phyloP scores from a whole-genome alignment of 164 flowering plant genomes.

The Pachysandra terminalis region DNA sequence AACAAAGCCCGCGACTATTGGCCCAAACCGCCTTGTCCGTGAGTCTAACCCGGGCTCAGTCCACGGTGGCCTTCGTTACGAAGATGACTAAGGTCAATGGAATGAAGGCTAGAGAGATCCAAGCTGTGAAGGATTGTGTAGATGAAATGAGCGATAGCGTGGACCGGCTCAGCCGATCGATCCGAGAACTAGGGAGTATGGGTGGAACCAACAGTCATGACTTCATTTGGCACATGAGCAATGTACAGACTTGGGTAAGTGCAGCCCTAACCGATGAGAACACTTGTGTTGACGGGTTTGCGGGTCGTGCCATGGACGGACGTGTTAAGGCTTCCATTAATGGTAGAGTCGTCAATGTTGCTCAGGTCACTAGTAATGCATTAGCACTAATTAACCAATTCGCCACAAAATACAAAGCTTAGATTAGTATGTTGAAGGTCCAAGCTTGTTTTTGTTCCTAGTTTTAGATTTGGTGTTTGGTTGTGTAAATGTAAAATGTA shows the following conservation, averaged over 20 bases:
- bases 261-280: slow-evolving; percentile 37
- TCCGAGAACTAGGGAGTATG: slow-evolving; percentile 21
- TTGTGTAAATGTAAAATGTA: no score
- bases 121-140: slow-evolving; percentile 16
- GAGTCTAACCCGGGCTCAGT: slow-evolving; percentile 13
- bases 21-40: slow-evolving; percentile 16
- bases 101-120: not conserved
- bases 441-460: no score
- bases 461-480: no score
- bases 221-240: slow-evolving; percentile 25
- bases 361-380: no score
- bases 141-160: slow-evolving; percentile 9
- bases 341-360: no score
- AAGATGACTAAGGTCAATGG: slow-evolving; percentile 8
- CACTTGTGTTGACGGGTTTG: slow-evolving; percentile 37
- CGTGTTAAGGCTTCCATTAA: no score
- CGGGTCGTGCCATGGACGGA: slow-evolving; percentile 17
- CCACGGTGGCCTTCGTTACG: slow-evolving; percentile 1
- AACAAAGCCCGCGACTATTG: slow-evolving; percentile 16
- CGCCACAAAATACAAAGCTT: no score
- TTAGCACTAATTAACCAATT: no score
- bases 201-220: slow-evolving; percentile 16
- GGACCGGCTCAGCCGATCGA: slow-evolving; percentile 18
- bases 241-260: slow-evolving; percentile 49
- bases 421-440: no score